phyloP scores from a whole-genome alignment of 768 basidiomycete species.

The Mycena alexandri region DNA sequence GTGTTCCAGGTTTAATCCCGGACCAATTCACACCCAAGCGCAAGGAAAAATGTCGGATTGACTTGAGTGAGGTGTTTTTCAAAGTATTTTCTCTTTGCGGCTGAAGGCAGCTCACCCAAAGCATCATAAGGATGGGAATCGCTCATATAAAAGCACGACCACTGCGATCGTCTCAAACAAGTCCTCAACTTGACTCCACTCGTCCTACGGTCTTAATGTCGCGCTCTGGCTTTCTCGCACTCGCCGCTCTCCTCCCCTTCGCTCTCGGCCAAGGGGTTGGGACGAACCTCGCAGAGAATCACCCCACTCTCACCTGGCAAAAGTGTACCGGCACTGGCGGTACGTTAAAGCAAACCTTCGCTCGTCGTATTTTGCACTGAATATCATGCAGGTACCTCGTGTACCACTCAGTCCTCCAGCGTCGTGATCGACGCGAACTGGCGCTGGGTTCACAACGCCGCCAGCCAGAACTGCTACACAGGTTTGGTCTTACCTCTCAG shows the following conservation, averaged over 20 bases:
- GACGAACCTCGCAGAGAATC: constrained; percentile 57
- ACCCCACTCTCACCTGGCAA: no score
- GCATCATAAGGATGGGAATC: background rate
- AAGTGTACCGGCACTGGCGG: no score
- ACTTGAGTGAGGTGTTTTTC: constrained; percentile 4
- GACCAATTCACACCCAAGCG: background rate
- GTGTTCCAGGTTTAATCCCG: no score
- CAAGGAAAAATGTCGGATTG: constrained; percentile 8
- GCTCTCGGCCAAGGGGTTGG: constrained; percentile 61
- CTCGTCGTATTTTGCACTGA: no score
- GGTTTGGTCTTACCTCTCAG: constrained; percentile 26
- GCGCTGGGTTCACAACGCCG: no score
- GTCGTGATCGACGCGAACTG: no score
- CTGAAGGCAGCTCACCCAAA: constrained; percentile 2
- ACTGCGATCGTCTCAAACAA: constrained; percentile 4
- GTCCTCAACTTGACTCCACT: constrained; percentile 5
- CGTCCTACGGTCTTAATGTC: constrained; percentile 11
- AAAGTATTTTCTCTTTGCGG: background rate
- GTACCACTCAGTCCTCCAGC: no score
- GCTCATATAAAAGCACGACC: background rate
- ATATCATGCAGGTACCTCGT: no score
- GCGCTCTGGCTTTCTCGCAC: constrained; percentile 22
- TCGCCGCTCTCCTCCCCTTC: constrained; percentile 45
- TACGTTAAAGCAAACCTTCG: no score
- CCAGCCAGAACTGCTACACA: constrained; percentile 65